Percentiles rank a stretch among this genome's conserved stretches.
Evolutionary conservation across 345 rosid species (phyloP).

Genomic region (Brassica carinata): DNA sequence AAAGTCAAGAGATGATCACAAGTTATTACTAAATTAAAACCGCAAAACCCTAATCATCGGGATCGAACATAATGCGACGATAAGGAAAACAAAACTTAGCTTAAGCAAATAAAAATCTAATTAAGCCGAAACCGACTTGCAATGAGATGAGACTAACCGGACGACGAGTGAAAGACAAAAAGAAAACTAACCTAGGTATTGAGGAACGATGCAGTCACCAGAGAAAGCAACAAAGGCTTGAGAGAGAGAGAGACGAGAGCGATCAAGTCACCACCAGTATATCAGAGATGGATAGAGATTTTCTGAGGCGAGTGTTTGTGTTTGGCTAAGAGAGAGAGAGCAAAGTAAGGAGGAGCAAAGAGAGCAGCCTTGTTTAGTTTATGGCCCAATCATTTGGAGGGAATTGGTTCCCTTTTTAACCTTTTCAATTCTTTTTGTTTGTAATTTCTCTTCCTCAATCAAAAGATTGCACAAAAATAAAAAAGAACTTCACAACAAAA

Average conservation of each 20-base stretch:
- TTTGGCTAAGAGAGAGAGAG: neutral
- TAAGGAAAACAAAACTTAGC: neutral
- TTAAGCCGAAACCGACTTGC: neutral
- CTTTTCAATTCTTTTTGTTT: conserved; percentile 20
- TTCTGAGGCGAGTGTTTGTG: conserved; percentile 7
- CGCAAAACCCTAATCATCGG: neutral
- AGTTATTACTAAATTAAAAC: neutral
- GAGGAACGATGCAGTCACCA: conserved; percentile 9
- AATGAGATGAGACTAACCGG: too few species aligned
- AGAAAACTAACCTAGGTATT: conserved; percentile 24
- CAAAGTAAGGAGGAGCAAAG: neutral
- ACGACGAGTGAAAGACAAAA: neutral
- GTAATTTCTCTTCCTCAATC: neutral
- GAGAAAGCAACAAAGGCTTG: neutral
- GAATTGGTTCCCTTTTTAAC: conserved; percentile 55
- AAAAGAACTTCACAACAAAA: neutral
- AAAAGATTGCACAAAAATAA: neutral
- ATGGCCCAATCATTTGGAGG: conserved; percentile 71
- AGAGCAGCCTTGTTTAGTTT: conserved; percentile 29
- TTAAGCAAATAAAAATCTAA: neutral
- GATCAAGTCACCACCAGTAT: neutral
- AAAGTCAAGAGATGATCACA: neutral
- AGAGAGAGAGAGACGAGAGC: neutral
- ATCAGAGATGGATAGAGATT: neutral
- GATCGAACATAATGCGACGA: neutral